Percentiles rank a stretch among this genome's conserved stretches.
phyloP scores from a whole-genome alignment of 2,329 filamentous ascomycete species.

The Pleomassaria siparia region DNA sequence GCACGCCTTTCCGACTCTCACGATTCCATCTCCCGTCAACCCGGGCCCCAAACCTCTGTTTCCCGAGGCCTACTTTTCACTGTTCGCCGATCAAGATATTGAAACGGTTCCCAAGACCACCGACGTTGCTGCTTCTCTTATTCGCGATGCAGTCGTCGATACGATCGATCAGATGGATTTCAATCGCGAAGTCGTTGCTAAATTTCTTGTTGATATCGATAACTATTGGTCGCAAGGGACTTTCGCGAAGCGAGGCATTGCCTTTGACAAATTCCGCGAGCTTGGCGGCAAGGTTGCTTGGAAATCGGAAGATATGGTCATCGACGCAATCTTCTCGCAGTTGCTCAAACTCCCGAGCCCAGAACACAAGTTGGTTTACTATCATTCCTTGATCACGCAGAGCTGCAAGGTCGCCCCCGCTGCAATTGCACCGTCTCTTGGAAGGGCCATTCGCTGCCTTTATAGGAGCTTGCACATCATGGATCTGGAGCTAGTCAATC shows the following conservation, averaged over 20 bases:
- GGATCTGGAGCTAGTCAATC: slow-evolving; percentile 82
- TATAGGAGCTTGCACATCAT: slow-evolving; percentile 81
- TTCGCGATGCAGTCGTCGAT: slow-evolving; percentile 84
- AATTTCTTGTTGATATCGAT: slow-evolving; percentile 89
- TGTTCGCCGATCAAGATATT: slow-evolving; percentile 83
- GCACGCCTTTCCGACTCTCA: slow-evolving; percentile 75
- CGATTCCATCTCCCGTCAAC: slow-evolving; percentile 73
- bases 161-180: slow-evolving; percentile 94
- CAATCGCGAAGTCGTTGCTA: slow-evolving; percentile 84
- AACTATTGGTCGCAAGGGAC: slow-evolving; percentile 89
- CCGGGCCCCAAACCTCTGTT: slow-evolving; percentile 77
- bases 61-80: slow-evolving; percentile 91
- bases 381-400: slow-evolving; percentile 92
- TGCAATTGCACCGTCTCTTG: slow-evolving; percentile 92
- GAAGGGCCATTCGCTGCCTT: slow-evolving; percentile 86
- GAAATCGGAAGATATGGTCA: slow-evolving; percentile 96
- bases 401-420: slow-evolving; percentile 93
- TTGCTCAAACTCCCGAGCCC: slow-evolving; percentile 83
- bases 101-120: slow-evolving; percentile 81
- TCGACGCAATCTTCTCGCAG: slow-evolving; percentile 97
- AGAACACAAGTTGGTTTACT: slow-evolving; percentile 95
- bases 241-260: slow-evolving; percentile 90
- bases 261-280: slow-evolving; percentile 83
- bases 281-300: slow-evolving; percentile 73
- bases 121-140: slow-evolving; percentile 76